Percentiles rank a stretch among this genome's conserved stretches.
phyloP scores from a whole-genome alignment of 148 eudicot species.

The Rhododendron simsii region DNA sequence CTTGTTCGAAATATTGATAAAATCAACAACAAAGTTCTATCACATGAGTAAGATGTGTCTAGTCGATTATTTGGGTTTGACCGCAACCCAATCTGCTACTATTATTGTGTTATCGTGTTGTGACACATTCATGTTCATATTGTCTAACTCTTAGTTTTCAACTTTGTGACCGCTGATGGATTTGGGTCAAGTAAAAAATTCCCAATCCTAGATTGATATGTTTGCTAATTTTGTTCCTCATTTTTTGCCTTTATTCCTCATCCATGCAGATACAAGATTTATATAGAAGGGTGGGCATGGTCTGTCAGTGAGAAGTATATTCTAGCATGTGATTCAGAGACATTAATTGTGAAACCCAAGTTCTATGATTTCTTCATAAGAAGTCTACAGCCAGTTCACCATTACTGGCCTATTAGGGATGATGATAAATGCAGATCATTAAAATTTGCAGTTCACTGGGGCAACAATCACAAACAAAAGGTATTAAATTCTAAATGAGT shows the following conservation, averaged over 20 bases:
- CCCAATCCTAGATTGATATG: not conserved
- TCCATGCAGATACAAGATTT: constrained; percentile 46
- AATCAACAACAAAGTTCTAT: not conserved
- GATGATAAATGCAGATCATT: constrained; percentile 37
- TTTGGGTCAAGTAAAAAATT: not conserved
- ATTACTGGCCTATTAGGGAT: constrained; percentile 52
- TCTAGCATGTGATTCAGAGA: constrained; percentile 49
- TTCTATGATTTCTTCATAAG: constrained; percentile 60
- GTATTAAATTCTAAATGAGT: constrained; percentile 4
- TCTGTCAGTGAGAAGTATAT: constrained; percentile 56
- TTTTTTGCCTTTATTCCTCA: not conserved
- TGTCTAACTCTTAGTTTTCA: not conserved
- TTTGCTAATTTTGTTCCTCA: not conserved
- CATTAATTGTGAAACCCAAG: constrained; percentile 41
- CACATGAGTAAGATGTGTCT: not conserved
- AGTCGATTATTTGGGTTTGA: no score
- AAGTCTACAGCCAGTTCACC: constrained; percentile 48
- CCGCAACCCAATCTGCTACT: not conserved
- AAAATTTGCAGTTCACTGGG: constrained; percentile 56
- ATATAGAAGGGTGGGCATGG: constrained; percentile 66
- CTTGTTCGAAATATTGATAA: not conserved
- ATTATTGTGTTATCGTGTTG: not conserved
- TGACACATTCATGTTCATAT: not conserved
- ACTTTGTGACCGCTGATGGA: not conserved
- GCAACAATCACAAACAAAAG: constrained; percentile 41